Conservation (phyloP, 208 protist genomes). For the Leishmania tarentolae region DNA sequence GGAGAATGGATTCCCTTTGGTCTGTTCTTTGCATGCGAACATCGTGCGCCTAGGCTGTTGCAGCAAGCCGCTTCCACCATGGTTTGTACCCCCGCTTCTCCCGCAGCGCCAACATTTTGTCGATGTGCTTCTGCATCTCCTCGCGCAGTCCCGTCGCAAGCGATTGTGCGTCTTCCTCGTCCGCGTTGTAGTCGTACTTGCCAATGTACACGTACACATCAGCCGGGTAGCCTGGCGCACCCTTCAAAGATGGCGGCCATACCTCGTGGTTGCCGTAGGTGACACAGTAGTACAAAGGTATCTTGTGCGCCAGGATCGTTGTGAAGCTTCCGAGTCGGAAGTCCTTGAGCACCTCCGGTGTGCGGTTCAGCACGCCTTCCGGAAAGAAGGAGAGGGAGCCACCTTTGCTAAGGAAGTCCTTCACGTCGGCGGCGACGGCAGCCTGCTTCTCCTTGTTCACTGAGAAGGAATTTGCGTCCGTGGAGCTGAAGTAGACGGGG, state of each 20-base stretch:
- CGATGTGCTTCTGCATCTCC: constrained; percentile 77
- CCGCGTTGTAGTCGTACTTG: constrained; percentile 70
- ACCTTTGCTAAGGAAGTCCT: constrained; percentile 53
- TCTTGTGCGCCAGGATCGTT: constrained; percentile 59
- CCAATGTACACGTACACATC: constrained; percentile 83
- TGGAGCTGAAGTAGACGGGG: constrained; percentile 82
- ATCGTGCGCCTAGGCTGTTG: background rate
- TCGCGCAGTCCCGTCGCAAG: constrained; percentile 56
- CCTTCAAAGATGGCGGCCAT: constrained; percentile 59
- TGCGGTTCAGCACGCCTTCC: constrained; percentile 83
- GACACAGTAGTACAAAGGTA: constrained; percentile 78
- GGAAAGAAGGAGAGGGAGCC: constrained; percentile 86
- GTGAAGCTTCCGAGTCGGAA: constrained; percentile 88
- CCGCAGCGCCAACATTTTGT: constrained; percentile 52
- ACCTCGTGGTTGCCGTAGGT: constrained; percentile 82
- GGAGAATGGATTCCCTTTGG: background rate
- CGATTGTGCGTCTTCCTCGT: constrained; percentile 37
- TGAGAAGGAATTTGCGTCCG: constrained; percentile 52
- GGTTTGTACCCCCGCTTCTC: constrained; percentile 43
- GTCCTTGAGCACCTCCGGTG: constrained; percentile 72
- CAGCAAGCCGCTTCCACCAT: constrained; percentile 29
- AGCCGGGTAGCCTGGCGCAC: constrained; percentile 71
- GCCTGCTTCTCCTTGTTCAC: constrained; percentile 87
- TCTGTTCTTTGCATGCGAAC: background rate
- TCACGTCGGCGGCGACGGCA: constrained; percentile 54